These are phyloP conservation scores for Wickerhamiella cacticola DNA, from an alignment of 805 yeast genomes.

Conservation along the genomic window DNA sequence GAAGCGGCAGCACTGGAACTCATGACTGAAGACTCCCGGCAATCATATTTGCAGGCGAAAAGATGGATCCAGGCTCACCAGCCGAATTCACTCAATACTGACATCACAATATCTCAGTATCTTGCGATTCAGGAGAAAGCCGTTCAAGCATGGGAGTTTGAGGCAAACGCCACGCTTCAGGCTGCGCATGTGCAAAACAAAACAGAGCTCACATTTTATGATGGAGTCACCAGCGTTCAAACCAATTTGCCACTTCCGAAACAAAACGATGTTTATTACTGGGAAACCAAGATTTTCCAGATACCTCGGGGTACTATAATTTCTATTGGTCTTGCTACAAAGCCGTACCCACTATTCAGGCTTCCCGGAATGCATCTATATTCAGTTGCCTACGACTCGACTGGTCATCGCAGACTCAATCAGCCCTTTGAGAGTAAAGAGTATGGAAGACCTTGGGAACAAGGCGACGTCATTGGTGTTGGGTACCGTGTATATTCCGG, in stretches of 20 bases:
- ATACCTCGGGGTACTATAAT: slow-evolving; percentile 39
- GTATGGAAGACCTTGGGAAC: slow-evolving; percentile 39
- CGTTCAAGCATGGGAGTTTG: slow-evolving; percentile 80
- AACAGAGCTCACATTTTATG: slow-evolving; percentile 37
- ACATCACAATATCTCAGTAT: slow-evolving; percentile 44
- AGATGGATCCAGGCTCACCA: slow-evolving; percentile 34
- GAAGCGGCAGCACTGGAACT: slow-evolving; percentile 50
- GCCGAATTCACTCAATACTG: slow-evolving; percentile 34
- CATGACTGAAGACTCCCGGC: slow-evolving; percentile 43
- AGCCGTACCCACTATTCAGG: slow-evolving; percentile 88
- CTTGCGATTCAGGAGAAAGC: slow-evolving; percentile 75
- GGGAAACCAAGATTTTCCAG: slow-evolving; percentile 74
- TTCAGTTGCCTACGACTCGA: slow-evolving; percentile 79
- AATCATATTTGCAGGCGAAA: slow-evolving; percentile 53
- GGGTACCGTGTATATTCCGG: slow-evolving; percentile 79
- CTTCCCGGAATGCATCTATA: slow-evolving; percentile 83
- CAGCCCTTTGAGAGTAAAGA: slow-evolving; percentile 49
- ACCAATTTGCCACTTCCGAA: slow-evolving; percentile 79
- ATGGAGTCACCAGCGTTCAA: slow-evolving; percentile 53
- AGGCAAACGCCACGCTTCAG: slow-evolving; percentile 38
- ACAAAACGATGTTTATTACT: slow-evolving; percentile 75
- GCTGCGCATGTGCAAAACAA: slow-evolving; percentile 50
- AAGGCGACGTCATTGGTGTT: slow-evolving; percentile 87
- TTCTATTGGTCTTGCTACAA: slow-evolving; percentile 69
- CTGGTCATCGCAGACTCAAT: slow-evolving; percentile 66